phyloP scores from a whole-genome alignment of 768 basidiomycete species.

The Filobasidium floriforme region DNA sequence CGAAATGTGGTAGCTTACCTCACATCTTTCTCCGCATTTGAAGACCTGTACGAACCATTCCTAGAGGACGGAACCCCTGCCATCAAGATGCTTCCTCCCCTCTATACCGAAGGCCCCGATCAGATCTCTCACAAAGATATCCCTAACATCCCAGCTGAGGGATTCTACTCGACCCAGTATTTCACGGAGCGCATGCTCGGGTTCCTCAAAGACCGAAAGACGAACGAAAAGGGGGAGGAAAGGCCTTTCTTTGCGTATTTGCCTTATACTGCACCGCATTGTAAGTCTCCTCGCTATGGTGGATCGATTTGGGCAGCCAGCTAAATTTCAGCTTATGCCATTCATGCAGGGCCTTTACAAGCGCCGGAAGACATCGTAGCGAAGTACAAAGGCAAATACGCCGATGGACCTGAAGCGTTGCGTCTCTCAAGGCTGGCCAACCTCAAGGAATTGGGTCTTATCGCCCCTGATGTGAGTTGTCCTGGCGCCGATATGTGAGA shows the following conservation, averaged over 20 bases:
- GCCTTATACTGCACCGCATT: slow-evolving; percentile 41
- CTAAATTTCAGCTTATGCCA: too few species aligned
- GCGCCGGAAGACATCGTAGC: slow-evolving; percentile 28
- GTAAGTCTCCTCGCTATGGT: slow-evolving; percentile 4
- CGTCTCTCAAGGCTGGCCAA: slow-evolving; percentile 28
- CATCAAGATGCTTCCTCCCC: slow-evolving; percentile 30
- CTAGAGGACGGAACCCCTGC: slow-evolving; percentile 28
- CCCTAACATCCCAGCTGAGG: slow-evolving; percentile 6
- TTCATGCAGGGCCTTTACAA: slow-evolving; percentile 31
- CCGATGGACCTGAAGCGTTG: slow-evolving; percentile 37
- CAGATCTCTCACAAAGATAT: slow-evolving; percentile 32
- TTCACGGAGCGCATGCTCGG: slow-evolving; percentile 27
- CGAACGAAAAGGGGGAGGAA: slow-evolving; percentile 5
- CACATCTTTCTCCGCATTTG: background rate
- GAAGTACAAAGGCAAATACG: slow-evolving; percentile 36
- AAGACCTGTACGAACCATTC: slow-evolving; percentile 27
- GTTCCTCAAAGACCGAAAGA: slow-evolving; percentile 24
- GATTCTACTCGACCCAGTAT: slow-evolving; percentile 35
- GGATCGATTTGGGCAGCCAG: slow-evolving; percentile 6
- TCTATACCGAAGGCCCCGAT: slow-evolving; percentile 29
- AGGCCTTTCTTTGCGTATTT: slow-evolving; percentile 42
- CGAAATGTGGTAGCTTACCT: background rate
- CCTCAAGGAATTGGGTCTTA: slow-evolving; percentile 33
- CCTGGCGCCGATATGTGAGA: background rate
- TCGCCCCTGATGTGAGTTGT: slow-evolving; percentile 23